Conservation (phyloP, 2,329 filamentous ascomycete genomes). For the Akanthomyces lecanii region DNA sequence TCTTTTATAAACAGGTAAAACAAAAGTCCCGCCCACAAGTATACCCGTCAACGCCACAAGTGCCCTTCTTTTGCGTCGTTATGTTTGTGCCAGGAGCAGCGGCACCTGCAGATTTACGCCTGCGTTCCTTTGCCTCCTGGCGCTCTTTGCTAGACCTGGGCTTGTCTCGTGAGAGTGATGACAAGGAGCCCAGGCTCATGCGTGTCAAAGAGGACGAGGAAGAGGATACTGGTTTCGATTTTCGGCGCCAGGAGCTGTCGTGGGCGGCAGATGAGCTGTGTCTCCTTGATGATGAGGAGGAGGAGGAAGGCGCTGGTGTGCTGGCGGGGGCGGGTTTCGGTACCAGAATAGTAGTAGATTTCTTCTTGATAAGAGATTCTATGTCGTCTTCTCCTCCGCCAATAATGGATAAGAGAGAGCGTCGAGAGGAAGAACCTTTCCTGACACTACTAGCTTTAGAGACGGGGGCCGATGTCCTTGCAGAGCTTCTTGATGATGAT, state of each 20-base stretch:
- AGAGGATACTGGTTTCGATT: neutral
- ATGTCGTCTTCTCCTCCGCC: constrained; percentile 10
- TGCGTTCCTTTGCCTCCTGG: constrained; percentile 11
- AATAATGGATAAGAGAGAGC: constrained; percentile 15
- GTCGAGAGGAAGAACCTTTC: constrained; percentile 2
- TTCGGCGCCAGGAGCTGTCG: neutral
- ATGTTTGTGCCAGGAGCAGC: neutral
- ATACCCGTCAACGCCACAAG: constrained; percentile 54
- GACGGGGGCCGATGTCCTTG: neutral
- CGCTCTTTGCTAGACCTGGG: constrained; percentile 4
- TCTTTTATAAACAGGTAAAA: constrained; percentile 47
- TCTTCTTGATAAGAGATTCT: constrained; percentile 1
- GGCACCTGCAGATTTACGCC: neutral
- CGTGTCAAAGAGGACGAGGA: neutral
- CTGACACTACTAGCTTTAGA: neutral
- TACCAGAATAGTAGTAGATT: neutral
- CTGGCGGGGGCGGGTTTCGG: neutral
- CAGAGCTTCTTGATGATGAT: neutral
- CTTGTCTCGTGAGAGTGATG: constrained; percentile 8
- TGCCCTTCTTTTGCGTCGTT: constrained; percentile 36
- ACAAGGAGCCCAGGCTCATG: constrained; percentile 7
- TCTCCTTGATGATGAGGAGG: neutral
- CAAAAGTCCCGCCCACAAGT: constrained; percentile 56
- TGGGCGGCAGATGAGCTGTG: neutral
- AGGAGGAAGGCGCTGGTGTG: neutral